Base-by-base conservation (phyloP, 2,329 filamentous ascomycete species). In the Apiospora hydei region DNA sequence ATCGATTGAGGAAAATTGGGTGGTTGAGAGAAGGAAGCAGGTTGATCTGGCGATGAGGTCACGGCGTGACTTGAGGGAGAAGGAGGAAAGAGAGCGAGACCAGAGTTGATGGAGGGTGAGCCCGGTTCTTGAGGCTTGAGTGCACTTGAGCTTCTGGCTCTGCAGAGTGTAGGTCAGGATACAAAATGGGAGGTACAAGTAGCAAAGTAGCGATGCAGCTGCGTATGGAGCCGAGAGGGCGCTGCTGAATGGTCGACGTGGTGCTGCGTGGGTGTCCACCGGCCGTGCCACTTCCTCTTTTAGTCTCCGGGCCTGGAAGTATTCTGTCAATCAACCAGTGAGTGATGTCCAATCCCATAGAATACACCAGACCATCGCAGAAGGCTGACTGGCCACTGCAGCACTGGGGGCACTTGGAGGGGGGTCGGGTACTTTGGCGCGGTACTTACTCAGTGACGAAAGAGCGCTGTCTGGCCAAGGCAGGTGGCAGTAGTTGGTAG, bases 61-160 rank as follows among this genome's bases (percentile, higher is more conserved):
- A 69, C 68, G 68, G 68, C 68, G 47, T 69, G 68, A 69, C 46
- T 69, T 53, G 68, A 69, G 68, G 30, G 24, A 49, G 67, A 34
- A 38, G 34, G 44, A 44, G 67, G 44, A 34, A 57, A 57, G 47
- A 57, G 47, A 44, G n/a, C 24, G 68, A 51, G 13, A 34, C 30
- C n/a, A 53, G 24, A 53, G 24, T 26, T 69, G 68, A 69, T 41
- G 68, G 67, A 51, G 68, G 68, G 68, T 69, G 47, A 69, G 68
- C 30, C 47, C 4, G 47, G 46, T 69, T 51, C 49, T 69, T 69
- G 68, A 69, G 47, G 68, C 68, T 69, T 53, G 68, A 69, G 46
- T 68, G 66, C 66, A 69, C 26, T 67, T 41, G 41, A 61, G 53
- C 53, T 61, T 34, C 30, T 61, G 44, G 44, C 16, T 6, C 18